Base-by-base conservation (phyloP, 495 filamentous ascomycete species). In the Penicillium cataractarum region DNA sequence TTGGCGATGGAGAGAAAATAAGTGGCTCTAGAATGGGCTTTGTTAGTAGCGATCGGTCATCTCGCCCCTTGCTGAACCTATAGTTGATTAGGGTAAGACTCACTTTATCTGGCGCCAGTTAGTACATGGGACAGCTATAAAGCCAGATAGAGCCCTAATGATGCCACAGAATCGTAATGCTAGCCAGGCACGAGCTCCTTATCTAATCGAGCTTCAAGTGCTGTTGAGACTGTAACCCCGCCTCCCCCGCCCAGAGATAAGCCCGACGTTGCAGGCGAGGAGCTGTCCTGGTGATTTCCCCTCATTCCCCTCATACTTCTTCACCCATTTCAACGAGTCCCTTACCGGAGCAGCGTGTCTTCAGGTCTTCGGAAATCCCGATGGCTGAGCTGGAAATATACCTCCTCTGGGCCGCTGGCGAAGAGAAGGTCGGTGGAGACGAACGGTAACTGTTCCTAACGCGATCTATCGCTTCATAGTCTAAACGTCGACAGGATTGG, bases 401-500 rank as follows among this genome's bases (percentile, higher is more conserved):
- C 12, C 42, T 22, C 7, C 37, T 57, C 7, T 57, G 55, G 55
- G 3, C 31, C 10, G 55, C 55, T 9, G 55, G 55, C 0, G 37
- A 57, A 26, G 22, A 57, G 15, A 29, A 46, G 22, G 26, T 22
- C 2, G 55, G 55, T 2, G 12, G 42, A 49, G 39, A 19, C 17
- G 40, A 58, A 1, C 17, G 19, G 55, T 58, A 29, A 22, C 40
- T 48, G 37, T 13, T 10, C n/a, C 17, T 21, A 7, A 3, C 13
- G 24, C 42, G 8, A 40, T 15, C 24, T 46, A 13, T 29, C 37
- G 15, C 4, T 8, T 7, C 2, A 7, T 21, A 46, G 21, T 5
- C 60, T 55, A 42, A 55, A 24, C 15, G 0, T 27, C 9, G 0
- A 32, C 24, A 71, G 69, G n/a, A 69, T 71, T 22, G 54, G 61